A percentile compares a stretch with the other conserved stretches of the same genome.
phyloP scores from a whole-genome alignment of 1,139 yeast species.

The Spathaspora sp. region DNA sequence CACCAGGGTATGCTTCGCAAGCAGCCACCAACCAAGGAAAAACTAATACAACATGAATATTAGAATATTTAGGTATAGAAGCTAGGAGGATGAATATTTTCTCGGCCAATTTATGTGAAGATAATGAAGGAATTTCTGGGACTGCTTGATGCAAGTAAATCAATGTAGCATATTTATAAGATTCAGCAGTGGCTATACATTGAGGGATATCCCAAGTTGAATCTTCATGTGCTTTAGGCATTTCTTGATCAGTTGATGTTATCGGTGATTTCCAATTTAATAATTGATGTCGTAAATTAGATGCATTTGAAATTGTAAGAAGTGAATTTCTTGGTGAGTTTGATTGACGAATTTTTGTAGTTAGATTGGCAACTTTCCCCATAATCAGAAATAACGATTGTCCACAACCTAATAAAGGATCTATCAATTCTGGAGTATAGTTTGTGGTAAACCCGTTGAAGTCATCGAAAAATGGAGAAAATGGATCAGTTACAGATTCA shows the following conservation, averaged over 20 bases:
- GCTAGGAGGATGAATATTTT: slow-evolving; percentile 59
- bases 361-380: slow-evolving; percentile 61
- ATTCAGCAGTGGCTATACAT: slow-evolving; percentile 68
- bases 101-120: slow-evolving; percentile 58
- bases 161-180: slow-evolving; percentile 59
- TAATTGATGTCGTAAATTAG: slow-evolving; percentile 51
- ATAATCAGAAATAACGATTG: slow-evolving; percentile 62
- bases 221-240: slow-evolving; percentile 10
- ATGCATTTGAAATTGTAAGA: slow-evolving; percentile 52
- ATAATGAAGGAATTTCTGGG: slow-evolving; percentile 60
- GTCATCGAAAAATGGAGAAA: slow-evolving; percentile 20
- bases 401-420: slow-evolving; percentile 66
- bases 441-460: slow-evolving; percentile 15
- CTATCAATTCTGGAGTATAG: slow-evolving; percentile 43
- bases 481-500: slow-evolving; percentile 24
- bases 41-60: slow-evolving; percentile 59
- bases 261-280: slow-evolving; percentile 56
- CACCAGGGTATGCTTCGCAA: slow-evolving; percentile 59
- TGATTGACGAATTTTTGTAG: slow-evolving; percentile 46
- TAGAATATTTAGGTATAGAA: slow-evolving; percentile 60
- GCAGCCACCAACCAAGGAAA: slow-evolving; percentile 64
- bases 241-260: slow-evolving; percentile 23
- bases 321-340: slow-evolving; percentile 35
- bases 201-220: slow-evolving; percentile 54
- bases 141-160: slow-evolving; percentile 66